phyloP scores from a whole-genome alignment of 768 basidiomycete species.

The Leccinum uliginosum region DNA sequence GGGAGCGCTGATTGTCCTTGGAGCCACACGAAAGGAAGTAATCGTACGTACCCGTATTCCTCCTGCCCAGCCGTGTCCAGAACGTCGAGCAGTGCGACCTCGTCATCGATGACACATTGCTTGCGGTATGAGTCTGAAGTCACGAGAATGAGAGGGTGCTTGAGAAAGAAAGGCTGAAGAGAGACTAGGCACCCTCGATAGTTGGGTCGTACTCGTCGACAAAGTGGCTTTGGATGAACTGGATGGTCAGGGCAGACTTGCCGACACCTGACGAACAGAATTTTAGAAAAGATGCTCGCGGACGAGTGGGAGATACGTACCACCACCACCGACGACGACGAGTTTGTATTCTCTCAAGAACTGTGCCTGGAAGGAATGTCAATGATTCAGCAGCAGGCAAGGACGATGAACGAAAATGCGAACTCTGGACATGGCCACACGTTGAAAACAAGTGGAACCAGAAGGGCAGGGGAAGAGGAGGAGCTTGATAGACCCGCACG shows the following conservation, averaged over 20 bases:
- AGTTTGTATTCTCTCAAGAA: conserved; percentile 97
- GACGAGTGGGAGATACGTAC: conserved; percentile 45
- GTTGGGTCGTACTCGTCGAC: conserved; percentile 95
- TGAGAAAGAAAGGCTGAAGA: not conserved
- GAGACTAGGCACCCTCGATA: conserved; percentile 65
- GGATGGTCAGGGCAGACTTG: conserved; percentile 93
- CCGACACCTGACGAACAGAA: conserved; percentile 36
- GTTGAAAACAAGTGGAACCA: not conserved
- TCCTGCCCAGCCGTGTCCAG: conserved; percentile 98
- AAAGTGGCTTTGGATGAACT: conserved; percentile 95
- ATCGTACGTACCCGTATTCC: conserved; percentile 80
- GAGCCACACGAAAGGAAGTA: conserved; percentile 1
- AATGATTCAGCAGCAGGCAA: not conserved
- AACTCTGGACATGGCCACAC: conserved; percentile 1
- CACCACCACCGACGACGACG: conserved; percentile 97
- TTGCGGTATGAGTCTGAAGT: conserved; percentile 88
- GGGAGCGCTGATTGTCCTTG: not conserved
- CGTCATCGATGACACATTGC: conserved; percentile 97
- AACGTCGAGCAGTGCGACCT: conserved; percentile 95
- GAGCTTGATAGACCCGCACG: not conserved
- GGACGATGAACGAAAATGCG: not conserved
- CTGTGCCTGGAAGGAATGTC: conserved; percentile 51
- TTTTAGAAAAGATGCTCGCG: not conserved
- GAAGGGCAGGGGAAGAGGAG: not conserved
- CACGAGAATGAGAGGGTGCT: not conserved